Evolutionary conservation across 2,329 filamentous ascomycete genomes (phyloP), one percentile per base, ranked within the genome.

Genomic region (Lasiodiplodia sp.): DNA sequence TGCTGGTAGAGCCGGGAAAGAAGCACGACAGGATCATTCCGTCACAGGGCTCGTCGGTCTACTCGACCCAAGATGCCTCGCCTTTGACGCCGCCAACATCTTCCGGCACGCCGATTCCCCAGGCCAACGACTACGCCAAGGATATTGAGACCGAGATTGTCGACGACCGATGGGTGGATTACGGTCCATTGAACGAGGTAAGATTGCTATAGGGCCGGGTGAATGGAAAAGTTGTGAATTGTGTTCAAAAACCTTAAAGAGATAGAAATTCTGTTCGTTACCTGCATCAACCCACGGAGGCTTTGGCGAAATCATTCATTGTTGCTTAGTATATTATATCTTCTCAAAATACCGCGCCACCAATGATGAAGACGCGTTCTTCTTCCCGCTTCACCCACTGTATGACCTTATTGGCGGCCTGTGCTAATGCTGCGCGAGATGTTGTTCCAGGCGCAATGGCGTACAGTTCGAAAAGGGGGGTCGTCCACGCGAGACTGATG

Each of bases 321-420:
- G n/a, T 44, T 60, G 56, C 37, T 60, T 25, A 11, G 18, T 49
- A 18, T 10, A 52, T 64, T 38, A 52, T 47, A 64, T 11, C 8
- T 7, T 40, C 49, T 60, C 52, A 86, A 71, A 85, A 86, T 23
- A 98, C 95, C 53, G 94, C 96, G n/a, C 96, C 96, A 1, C 96
- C 96, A 76, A 99, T 96, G 69, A 99, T 97, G 77, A 99, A 99
- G 6, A 98, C 83, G 68, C 96, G 86, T 80, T 98, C 94, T 80
- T 98, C 95, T 80, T 99, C 96, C 72, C 90, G 87, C 76, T 92
- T 91, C 1, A 95, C 91, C 94, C 95, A 99, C 76, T 96, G 92
- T 6, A 96, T 90, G 62, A 99, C 89, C 80, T 91, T 91, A 77
- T 96, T 97, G 40, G 94, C 95, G 12, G 91, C 93, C 78, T 95